Conservation (phyloP, 192 early-diverging fungal species). For the Linnemannia elongata region DNA sequence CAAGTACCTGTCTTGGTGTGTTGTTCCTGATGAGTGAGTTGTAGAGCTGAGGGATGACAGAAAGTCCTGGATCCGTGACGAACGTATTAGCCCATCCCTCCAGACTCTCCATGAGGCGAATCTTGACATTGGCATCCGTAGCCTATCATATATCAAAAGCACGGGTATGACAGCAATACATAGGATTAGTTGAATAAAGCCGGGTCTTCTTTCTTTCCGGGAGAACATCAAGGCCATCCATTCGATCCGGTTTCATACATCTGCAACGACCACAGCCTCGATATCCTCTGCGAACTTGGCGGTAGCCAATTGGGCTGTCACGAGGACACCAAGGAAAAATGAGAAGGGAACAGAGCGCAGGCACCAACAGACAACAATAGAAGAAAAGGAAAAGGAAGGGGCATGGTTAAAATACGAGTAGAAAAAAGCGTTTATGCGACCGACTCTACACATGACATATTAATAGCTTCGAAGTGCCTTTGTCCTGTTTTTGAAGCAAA, state of each 20-base stretch:
- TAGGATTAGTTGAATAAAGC: too few species aligned
- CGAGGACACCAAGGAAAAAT: not conserved
- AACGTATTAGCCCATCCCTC: conserved; percentile 40
- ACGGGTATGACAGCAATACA: not conserved
- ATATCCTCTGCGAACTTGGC: conserved; percentile 54
- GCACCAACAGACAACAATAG: not conserved
- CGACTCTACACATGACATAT: not conserved
- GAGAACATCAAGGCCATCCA: not conserved
- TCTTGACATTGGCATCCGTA: conserved; percentile 54
- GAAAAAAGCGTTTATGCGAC: not conserved
- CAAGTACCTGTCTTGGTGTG: conserved; percentile 37
- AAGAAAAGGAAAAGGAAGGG: not conserved
- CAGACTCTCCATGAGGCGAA: conserved; percentile 53
- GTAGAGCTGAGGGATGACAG: conserved; percentile 46
- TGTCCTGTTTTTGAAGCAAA: not conserved
- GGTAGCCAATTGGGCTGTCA: conserved; percentile 51
- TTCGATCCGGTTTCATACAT: conserved; percentile 26
- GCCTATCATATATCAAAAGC: conserved; percentile 11
- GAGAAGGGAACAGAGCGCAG: not conserved
- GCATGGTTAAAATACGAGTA: not conserved
- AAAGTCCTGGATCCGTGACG: conserved; percentile 40
- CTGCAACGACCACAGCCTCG: conserved; percentile 44
- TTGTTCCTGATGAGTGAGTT: conserved; percentile 34
- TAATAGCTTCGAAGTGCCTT: not conserved
- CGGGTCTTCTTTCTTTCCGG: not conserved